Base-by-base conservation (phyloP, 2,329 filamentous ascomycete species). In the Geosmithia morbida region DNA sequence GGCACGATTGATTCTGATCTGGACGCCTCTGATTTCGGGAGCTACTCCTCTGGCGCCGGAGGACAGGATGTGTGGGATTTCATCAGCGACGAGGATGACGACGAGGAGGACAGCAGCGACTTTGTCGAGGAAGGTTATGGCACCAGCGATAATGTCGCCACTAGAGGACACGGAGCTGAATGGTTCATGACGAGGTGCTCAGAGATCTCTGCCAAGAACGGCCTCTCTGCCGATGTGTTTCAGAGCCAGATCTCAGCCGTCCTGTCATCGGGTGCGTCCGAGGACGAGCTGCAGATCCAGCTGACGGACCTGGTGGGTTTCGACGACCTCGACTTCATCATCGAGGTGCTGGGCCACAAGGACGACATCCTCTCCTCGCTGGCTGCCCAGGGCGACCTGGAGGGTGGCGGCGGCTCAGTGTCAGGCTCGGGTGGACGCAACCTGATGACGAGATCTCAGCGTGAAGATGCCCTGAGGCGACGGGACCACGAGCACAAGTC, bases 31-130 rank as follows among this genome's bases (percentile, higher is more conserved):
- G 81, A 86, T 33, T 69, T 75, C 29, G 70, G 71, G 26, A 68
- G 66, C 13, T 71, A 71, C 52, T 72, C 69, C 1, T 75, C 73
- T 2, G 77, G 77, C 5, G 78, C 75, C 42, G 79, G 75, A 17
- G 77, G 78, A 5, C 85, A 90, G 49, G 88, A 96, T 64, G 81
- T 96, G 10, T 96, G 90, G 90, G 89, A 96, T 60, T 80, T 94
- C 49, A 87, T 94, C 57, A 87, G 82, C 50, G 83, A 89, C 46
- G 74, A 75, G 45, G 81, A 84, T 20, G 78, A 79, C 49, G 83
- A 88, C 46, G 74, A 74, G 45, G 67, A 75, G 7, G 67, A 75
- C 59, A 83, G 77, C 56, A 83, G 79, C 55, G 85, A 85, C 51
- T 66, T 78, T 29, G 75, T 82, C 44, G 74, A 76, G 22, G 65